Evolutionary conservation across 805 yeast species (phyloP), one percentile per base, ranked within the genome.

Genomic region (Kluyveromyces wickerhamii): DNA sequence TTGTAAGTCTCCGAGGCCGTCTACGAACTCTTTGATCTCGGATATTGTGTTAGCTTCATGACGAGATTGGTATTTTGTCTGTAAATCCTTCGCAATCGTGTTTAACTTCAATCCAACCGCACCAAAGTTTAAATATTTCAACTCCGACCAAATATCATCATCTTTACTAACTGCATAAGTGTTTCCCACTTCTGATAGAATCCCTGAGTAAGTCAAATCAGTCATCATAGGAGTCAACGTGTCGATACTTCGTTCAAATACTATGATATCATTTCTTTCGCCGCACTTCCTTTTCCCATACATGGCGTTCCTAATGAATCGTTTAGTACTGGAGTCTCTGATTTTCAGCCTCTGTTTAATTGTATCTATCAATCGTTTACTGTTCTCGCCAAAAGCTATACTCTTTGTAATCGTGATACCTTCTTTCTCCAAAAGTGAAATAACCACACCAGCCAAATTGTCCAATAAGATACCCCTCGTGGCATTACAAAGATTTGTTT

Each of bases 161-260:
- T 43, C 47, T 9, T 21, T 20, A 6, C 18, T 7, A 21, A 30
- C 23, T 14, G 38, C 37, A 23, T 41, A 45, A 15, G 42, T 40
- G 4, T 71, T 74, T 44, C 75, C 67, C 9, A 75, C 53, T 46
- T 88, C 96, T 52, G 83, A 88, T 14, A 87, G 63, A 11, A 92
- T 63, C 0, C 97, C 98, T 12, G 72, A 65, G 53, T 88, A 89
- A 2, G 86, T 82, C 46, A 88, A 59, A 48, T 88, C 96, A 17
- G 77, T 74, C 36, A 86, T 59, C 8, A 85, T 48, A 1, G 86
- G 79, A 1, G 94, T 74, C 4, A 82, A 55, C 27, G 73, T 68
- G 58, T 89, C 98, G 19, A 79, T 54, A 35, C 78, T 73, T 31
- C 98, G 64, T 51, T 89, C 97, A 14, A 89, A 50, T 1, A 88